Evolutionary conservation across 2,329 filamentous ascomycete species (phyloP).

Genomic region (Penicillium sp.): DNA sequence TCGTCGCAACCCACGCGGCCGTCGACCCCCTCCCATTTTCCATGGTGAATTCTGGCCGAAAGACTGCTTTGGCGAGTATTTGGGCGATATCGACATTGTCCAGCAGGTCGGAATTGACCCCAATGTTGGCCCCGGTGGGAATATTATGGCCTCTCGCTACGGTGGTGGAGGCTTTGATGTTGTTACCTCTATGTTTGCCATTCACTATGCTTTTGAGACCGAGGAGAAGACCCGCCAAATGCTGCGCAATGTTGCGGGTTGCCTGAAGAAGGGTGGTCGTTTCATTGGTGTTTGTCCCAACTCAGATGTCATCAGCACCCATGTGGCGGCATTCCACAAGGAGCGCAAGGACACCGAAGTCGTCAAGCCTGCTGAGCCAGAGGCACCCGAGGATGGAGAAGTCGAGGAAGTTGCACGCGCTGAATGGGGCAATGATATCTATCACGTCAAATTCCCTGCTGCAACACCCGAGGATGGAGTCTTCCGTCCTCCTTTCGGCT

Average conservation of each 20-base stretch:
- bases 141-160: conserved; percentile 63
- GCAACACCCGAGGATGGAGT: conserved; percentile 81
- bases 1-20: conserved; percentile 53
- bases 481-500: conserved; percentile 92
- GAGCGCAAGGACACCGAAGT: conserved; percentile 48
- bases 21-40: conserved; percentile 64
- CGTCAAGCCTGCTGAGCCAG: conserved; percentile 42
- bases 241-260: conserved; percentile 87
- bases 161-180: conserved; percentile 86
- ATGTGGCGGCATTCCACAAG: conserved; percentile 76
- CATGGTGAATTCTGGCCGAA: conserved; percentile 87
- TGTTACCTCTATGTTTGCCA: conserved; percentile 98
- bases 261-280: conserved; percentile 88
- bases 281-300: conserved; percentile 98
- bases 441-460: conserved; percentile 83
- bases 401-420: conserved; percentile 65
- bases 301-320: conserved; percentile 81
- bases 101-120: conserved; percentile 84
- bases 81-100: conserved; percentile 80
- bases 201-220: conserved; percentile 97
- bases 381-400: conserved; percentile 48
- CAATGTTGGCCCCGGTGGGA: conserved; percentile 60
- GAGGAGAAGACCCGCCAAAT: conserved; percentile 88
- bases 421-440: conserved; percentile 92
- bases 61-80: conserved; percentile 85